Conservation (phyloP, 75 land plant species). For the Adiantum capillusveneris region DNA sequence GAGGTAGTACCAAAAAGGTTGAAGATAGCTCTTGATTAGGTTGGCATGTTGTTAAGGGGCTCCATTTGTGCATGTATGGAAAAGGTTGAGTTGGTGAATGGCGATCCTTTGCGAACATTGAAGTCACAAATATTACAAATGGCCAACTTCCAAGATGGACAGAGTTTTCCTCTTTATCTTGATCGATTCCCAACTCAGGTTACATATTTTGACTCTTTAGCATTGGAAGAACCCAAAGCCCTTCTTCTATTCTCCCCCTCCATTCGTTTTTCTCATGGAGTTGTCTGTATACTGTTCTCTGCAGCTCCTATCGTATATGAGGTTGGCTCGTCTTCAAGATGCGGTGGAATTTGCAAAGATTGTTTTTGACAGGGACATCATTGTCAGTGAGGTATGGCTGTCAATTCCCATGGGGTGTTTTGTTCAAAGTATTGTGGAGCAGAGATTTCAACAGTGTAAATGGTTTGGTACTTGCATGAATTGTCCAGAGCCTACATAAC, state of each 20-base stretch:
- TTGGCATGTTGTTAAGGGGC: no score
- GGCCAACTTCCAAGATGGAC: constrained; percentile 17
- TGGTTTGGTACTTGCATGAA: no score
- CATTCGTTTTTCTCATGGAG: no score
- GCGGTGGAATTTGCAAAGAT: constrained; percentile 28
- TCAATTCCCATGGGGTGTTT: no score
- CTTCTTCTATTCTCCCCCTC: no score
- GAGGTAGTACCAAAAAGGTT: no score
- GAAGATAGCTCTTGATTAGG: background rate
- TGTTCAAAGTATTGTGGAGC: no score
- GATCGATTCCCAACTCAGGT: constrained; percentile 47
- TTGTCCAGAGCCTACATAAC: no score
- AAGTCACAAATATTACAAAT: constrained; percentile 28
- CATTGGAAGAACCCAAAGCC: no score
- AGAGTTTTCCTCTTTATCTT: constrained; percentile 25
- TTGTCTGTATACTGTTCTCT: background rate
- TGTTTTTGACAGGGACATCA: constrained; percentile 26
- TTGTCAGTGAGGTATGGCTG: constrained; percentile 24
- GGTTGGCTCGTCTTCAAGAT: constrained; percentile 28
- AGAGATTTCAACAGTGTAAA: no score
- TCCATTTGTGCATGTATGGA: background rate
- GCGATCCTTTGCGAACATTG: constrained; percentile 19
- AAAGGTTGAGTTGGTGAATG: constrained; percentile 23
- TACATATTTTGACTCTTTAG: no score
- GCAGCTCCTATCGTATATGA: constrained; percentile 34